Evolutionary conservation across 495 filamentous ascomycete species (phyloP).

Genomic region (Hapsidospora chrysogenum): DNA sequence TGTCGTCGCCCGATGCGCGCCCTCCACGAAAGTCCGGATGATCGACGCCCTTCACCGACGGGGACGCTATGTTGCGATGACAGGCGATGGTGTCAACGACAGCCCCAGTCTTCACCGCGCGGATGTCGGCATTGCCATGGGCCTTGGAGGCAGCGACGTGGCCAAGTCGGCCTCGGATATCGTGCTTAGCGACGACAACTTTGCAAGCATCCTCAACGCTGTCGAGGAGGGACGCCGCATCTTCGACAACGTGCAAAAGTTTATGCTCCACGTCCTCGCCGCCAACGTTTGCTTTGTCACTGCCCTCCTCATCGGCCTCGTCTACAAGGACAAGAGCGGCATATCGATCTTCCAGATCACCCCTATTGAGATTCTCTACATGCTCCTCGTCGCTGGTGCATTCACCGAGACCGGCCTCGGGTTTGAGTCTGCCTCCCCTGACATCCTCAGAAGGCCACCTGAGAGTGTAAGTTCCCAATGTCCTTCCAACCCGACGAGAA

Average conservation of each 20-base stretch:
- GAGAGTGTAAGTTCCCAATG: slow-evolving; percentile 32
- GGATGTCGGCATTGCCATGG: slow-evolving; percentile 54
- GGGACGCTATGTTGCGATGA: slow-evolving; percentile 26
- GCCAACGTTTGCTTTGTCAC: slow-evolving; percentile 56
- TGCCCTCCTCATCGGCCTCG: slow-evolving; percentile 47
- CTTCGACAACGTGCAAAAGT: slow-evolving; percentile 65
- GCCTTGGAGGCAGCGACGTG: slow-evolving; percentile 6
- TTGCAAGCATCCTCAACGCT: slow-evolving; percentile 35
- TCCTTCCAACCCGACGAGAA: too few species aligned
- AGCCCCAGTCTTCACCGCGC: slow-evolving; percentile 47
- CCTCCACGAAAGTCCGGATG: slow-evolving; percentile 29
- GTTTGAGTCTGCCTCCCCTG: slow-evolving; percentile 44
- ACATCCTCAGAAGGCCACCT: slow-evolving; percentile 49
- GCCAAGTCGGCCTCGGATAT: slow-evolving; percentile 3
- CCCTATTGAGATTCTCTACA: slow-evolving; percentile 56
- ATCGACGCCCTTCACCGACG: slow-evolving; percentile 28
- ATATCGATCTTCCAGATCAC: slow-evolving; percentile 53
- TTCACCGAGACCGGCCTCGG: slow-evolving; percentile 59
- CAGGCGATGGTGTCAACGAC: slow-evolving; percentile 57
- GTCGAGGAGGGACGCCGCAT: slow-evolving; percentile 51
- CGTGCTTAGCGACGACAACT: slow-evolving; percentile 3
- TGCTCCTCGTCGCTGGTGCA: slow-evolving; percentile 53
- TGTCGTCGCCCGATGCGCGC: slow-evolving; percentile 29
- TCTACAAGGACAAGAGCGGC: slow-evolving; percentile 41
- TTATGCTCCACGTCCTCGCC: slow-evolving; percentile 51